phyloP scores from a whole-genome alignment of 441 rosid species.

The Populus hybrid region DNA sequence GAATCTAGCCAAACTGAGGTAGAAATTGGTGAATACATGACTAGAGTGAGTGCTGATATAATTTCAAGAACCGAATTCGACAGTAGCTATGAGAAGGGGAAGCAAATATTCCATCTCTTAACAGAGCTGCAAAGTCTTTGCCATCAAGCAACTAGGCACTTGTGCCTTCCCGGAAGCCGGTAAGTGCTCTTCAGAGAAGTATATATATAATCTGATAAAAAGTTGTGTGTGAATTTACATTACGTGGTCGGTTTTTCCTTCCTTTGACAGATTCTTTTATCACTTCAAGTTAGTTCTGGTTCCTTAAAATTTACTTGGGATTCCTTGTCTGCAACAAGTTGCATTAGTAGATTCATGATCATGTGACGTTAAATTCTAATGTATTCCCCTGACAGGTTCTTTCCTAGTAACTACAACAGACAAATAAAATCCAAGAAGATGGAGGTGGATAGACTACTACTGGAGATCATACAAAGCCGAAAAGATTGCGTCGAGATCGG shows the following conservation, averaged over 20 bases:
- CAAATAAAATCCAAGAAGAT: conserved; percentile 70
- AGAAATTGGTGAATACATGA: conserved; percentile 75
- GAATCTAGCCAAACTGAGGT: conserved; percentile 54
- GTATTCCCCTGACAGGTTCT: conserved; percentile 44
- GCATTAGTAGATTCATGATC: background rate
- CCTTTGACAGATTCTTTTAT: conserved; percentile 17
- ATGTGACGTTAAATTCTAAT: background rate
- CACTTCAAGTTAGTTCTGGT: conserved; percentile 1
- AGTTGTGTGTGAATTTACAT: background rate
- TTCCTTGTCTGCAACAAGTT: background rate
- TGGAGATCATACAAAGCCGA: conserved; percentile 83
- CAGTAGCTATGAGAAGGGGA: conserved; percentile 72
- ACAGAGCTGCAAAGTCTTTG: conserved; percentile 63
- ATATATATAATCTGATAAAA: background rate
- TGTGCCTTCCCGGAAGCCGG: conserved; percentile 93
- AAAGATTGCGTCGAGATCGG: conserved; percentile 73
- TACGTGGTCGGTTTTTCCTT: background rate
- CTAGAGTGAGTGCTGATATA: conserved; percentile 73
- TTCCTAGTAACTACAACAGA: conserved; percentile 80
- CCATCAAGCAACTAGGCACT: conserved; percentile 72
- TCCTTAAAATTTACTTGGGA: background rate
- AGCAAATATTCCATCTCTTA: conserved; percentile 60
- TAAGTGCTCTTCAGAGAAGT: conserved; percentile 17
- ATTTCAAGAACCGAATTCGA: conserved; percentile 85
- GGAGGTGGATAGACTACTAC: conserved; percentile 72